phyloP scores from a whole-genome alignment of 2,329 filamentous ascomycete genomes.

The Stachybotrys chlorohalonatus region DNA sequence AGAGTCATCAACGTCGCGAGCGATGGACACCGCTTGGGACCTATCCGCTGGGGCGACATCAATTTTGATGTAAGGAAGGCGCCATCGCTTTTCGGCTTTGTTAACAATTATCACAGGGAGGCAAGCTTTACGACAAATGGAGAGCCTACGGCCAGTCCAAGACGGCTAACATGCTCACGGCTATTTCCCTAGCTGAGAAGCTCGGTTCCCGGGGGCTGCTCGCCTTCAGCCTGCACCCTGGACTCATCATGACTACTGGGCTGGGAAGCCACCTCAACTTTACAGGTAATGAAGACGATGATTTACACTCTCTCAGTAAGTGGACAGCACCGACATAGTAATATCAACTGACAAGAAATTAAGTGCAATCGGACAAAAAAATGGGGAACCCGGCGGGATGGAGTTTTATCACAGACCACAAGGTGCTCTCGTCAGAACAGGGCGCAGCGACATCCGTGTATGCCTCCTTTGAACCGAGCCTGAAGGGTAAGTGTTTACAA shows the following conservation, averaged over 20 bases:
- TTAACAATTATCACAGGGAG: slow-evolving; percentile 13
- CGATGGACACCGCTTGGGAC: slow-evolving; percentile 16
- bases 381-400: background rate
- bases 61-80: slow-evolving; percentile 17
- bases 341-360: background rate
- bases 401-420: background rate
- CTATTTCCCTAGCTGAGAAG: slow-evolving; percentile 19
- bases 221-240: slow-evolving; percentile 25
- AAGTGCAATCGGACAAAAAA: background rate
- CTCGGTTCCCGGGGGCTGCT: slow-evolving; percentile 17
- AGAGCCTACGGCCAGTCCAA: slow-evolving; percentile 27
- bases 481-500: background rate
- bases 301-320: background rate
- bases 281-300: slow-evolving; percentile 3
- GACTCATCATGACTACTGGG: slow-evolving; percentile 13
- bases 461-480: background rate
- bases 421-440: background rate
- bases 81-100: background rate
- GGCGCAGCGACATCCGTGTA: background rate
- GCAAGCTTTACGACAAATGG: slow-evolving; percentile 19
- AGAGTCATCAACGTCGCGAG: slow-evolving; percentile 33
- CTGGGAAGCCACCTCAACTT: slow-evolving; percentile 12
- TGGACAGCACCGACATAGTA: background rate
- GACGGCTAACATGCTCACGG: slow-evolving; percentile 25
- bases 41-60: slow-evolving; percentile 23